Percentiles rank a stretch among this genome's conserved stretches.
Evolutionary conservation across 805 yeast species (phyloP).

Genomic region (Spathaspora boniae): DNA sequence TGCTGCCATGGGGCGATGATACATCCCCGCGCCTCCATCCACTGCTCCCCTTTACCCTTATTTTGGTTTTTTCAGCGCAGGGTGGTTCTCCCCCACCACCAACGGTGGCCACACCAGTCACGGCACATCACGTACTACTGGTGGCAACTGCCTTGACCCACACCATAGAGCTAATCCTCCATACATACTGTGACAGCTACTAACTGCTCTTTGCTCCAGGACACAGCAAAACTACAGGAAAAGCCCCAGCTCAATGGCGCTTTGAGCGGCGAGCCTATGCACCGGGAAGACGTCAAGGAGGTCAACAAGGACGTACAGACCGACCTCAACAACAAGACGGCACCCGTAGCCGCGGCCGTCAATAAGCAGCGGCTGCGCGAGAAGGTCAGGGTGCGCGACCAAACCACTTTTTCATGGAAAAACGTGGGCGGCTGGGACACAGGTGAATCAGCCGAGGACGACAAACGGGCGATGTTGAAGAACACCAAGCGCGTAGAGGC

Average conservation of each 20-base stretch:
- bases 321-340: constrained; percentile 8
- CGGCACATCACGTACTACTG: no score
- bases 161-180: no score
- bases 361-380: constrained; percentile 6
- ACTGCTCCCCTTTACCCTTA: no score
- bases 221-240: constrained; percentile 1
- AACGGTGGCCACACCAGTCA: no score
- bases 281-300: constrained; percentile 15
- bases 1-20: no score
- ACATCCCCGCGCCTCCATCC: no score
- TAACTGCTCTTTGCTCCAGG: no score
- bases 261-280: not conserved
- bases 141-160: no score
- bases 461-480: constrained; percentile 24
- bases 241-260: constrained; percentile 4
- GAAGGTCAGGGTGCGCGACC: constrained; percentile 23
- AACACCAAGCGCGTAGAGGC: constrained; percentile 43
- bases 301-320: constrained; percentile 14
- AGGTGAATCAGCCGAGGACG: constrained; percentile 10
- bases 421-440: constrained; percentile 36
- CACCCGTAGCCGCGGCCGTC: constrained; percentile 1
- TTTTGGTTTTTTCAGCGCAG: no score
- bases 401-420: constrained; percentile 39
- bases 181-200: no score
- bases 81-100: no score